Base-by-base conservation (phyloP, 1,284 basidiomycete genomes). In the Cryptococcus sp. region DNA sequence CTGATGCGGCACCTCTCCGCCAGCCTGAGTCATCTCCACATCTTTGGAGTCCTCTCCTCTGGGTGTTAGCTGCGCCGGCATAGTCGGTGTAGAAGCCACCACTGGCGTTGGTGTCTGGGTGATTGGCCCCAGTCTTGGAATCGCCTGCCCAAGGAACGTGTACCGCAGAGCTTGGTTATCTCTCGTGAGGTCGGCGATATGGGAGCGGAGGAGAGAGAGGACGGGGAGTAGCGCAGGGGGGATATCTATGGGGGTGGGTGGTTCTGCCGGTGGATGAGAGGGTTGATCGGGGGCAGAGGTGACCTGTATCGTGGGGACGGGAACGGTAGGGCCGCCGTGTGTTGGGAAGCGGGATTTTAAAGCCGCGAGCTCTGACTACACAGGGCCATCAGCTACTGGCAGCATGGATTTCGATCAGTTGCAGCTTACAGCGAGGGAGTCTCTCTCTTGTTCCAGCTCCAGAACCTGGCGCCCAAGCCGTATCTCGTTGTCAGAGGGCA, bases 141-240 rank as follows among this genome's bases (percentile, higher is more conserved):
- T n/a, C 35, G 50, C 55, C 8, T 55, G 59, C 7, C 69, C 69
- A 24, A 73, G 57, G 43, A 76, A 72, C 2, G 72, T 74, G 56
- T 71, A 69, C 35, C 72, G 64, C 16, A 76, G 55, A n/a, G 73
- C 72, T 13, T 70, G 65, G 50, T 73, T 76, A 42, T 76, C 73
- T 13, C 65, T 50, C 5, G 70, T 69, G 21, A 76, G 56, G 21
- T 69, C 67, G n/a, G 60, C 52, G 13, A 76, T 71, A 56, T 76
- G 73, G 2, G 55, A 42, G 13, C 69, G 62, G 2, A 76, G 63
- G 0, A 71, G 42, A 0, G 62, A 44, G 12, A 76, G 61, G 1
- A 67, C 61, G 15, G 72, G 71, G 0, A 72, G 36, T 0, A 76
- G 63, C 0, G 66, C 54, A 18, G 15, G 53, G 15, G 23, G 45